Percentiles rank a stretch among this genome's conserved stretches.
Conservation (phyloP, 768 basidiomycete genomes). For the Lactarius deliciosus region DNA sequence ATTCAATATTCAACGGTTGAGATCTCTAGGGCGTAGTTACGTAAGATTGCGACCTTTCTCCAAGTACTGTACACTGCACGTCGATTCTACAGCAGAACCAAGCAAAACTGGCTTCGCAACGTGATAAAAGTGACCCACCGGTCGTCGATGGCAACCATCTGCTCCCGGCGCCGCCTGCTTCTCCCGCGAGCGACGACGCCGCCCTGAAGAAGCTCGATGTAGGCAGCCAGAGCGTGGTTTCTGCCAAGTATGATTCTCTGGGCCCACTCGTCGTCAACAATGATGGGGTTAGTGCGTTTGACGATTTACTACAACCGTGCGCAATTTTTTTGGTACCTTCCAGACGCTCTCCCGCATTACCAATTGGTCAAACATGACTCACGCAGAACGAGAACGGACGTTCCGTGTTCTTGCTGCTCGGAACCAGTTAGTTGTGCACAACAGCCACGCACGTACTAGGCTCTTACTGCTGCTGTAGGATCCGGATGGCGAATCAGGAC, state of each 20-base stretch:
- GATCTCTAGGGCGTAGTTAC: background rate
- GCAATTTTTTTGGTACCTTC: background rate
- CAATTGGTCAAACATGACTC: slow-evolving; percentile 27
- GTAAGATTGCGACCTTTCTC: slow-evolving; percentile 14
- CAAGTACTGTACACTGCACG: background rate
- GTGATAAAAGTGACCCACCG: background rate
- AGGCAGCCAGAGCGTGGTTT: slow-evolving; percentile 10
- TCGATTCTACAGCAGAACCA: background rate
- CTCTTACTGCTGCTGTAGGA: background rate
- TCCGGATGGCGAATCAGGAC: slow-evolving; percentile 25
- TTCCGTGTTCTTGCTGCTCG: slow-evolving; percentile 26
- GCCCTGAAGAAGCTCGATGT: slow-evolving; percentile 13
- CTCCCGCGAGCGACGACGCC: background rate
- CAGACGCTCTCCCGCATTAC: slow-evolving; percentile 28
- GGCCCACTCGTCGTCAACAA: slow-evolving; percentile 24
- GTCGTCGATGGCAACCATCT: slow-evolving; percentile 11
- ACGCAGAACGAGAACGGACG: slow-evolving; percentile 22
- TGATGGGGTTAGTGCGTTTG: slow-evolving; percentile 20
- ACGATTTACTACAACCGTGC: background rate
- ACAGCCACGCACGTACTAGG: too few species aligned
- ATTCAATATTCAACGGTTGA: background rate
- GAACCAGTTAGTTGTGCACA: slow-evolving; percentile 14
- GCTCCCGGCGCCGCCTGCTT: slow-evolving; percentile 4
- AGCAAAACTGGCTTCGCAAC: slow-evolving; percentile 10
- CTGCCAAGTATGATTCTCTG: slow-evolving; percentile 21